Evolutionary conservation across 768 basidiomycete species (phyloP).

Genomic region (Boletus bicolor): DNA sequence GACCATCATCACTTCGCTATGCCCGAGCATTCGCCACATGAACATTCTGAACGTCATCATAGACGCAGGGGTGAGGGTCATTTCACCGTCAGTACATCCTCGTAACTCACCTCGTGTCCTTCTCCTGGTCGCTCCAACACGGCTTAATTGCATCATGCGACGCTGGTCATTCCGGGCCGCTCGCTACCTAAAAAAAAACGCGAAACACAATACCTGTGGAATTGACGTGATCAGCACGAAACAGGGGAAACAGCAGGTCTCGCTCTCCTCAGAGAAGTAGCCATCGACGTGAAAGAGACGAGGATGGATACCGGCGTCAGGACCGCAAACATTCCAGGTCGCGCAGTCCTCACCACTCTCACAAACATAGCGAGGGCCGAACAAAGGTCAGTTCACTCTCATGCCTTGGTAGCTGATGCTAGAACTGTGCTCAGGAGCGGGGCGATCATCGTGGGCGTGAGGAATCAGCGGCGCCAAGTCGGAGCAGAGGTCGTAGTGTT

Average conservation of each 20-base stretch:
- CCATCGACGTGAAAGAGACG: slow-evolving; percentile 9
- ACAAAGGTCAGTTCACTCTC: slow-evolving; percentile 2
- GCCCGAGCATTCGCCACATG: slow-evolving; percentile 10
- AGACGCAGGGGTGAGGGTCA: slow-evolving; percentile 26
- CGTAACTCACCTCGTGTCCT: slow-evolving; percentile 21
- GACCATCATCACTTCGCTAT: slow-evolving; percentile 2
- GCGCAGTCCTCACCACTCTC: slow-evolving; percentile 12
- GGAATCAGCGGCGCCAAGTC: slow-evolving; percentile 2
- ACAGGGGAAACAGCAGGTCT: slow-evolving; percentile 23
- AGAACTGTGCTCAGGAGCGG: slow-evolving; percentile 3
- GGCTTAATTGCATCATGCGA: neutral
- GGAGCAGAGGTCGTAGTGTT: slow-evolving; percentile 24
- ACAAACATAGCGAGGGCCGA: slow-evolving; percentile 1
- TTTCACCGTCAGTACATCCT: neutral
- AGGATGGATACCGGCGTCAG: slow-evolving; percentile 3
- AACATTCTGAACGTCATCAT: slow-evolving; percentile 8
- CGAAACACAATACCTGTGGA: neutral
- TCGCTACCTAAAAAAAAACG: neutral
- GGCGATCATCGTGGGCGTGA: slow-evolving; percentile 1
- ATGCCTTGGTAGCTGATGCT: neutral
- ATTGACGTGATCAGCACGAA: slow-evolving; percentile 13
- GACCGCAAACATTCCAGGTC: slow-evolving; percentile 25
- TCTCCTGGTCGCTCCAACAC: slow-evolving; percentile 26
- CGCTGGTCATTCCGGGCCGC: slow-evolving; percentile 19
- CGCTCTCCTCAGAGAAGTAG: slow-evolving; percentile 21